phyloP scores from a whole-genome alignment of 2,329 filamentous ascomycete genomes.

The Tolypocladium endophyticum region DNA sequence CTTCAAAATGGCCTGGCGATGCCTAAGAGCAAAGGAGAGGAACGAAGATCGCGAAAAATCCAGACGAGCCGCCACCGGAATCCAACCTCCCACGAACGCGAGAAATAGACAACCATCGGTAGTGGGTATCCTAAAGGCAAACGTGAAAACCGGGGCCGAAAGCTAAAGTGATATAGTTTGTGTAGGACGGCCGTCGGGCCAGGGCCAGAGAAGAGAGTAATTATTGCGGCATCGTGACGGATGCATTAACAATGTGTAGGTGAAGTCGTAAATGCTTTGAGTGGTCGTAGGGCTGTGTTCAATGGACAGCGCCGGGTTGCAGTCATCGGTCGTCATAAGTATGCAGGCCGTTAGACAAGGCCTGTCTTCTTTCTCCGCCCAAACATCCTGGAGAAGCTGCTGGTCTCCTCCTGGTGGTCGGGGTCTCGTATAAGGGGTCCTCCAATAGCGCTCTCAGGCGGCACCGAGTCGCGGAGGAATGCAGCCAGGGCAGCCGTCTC shows the following conservation, averaged over 20 bases:
- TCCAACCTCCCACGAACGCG: background rate
- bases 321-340: background rate
- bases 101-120: background rate
- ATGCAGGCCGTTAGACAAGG: slow-evolving; percentile 12
- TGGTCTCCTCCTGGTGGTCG: slow-evolving; percentile 25
- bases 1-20: background rate
- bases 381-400: slow-evolving; percentile 37
- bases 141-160: background rate
- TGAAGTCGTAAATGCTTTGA: background rate
- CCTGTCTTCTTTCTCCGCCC: slow-evolving; percentile 37
- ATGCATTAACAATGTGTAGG: background rate
- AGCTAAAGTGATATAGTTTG: background rate
- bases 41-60: background rate
- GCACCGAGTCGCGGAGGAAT: slow-evolving; percentile 60
- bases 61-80: background rate
- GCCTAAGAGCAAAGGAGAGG: background rate
- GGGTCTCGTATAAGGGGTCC: slow-evolving; percentile 7
- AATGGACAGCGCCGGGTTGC: background rate
- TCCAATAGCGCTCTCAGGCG: slow-evolving; percentile 30
- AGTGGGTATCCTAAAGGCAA: background rate
- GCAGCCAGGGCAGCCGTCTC: slow-evolving; percentile 59
- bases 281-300: background rate
- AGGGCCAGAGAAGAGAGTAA: background rate
- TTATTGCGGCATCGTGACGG: background rate
- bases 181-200: background rate